Base-by-base conservation (phyloP, 257 asterid species). In the Capsicum rhomboideum region DNA sequence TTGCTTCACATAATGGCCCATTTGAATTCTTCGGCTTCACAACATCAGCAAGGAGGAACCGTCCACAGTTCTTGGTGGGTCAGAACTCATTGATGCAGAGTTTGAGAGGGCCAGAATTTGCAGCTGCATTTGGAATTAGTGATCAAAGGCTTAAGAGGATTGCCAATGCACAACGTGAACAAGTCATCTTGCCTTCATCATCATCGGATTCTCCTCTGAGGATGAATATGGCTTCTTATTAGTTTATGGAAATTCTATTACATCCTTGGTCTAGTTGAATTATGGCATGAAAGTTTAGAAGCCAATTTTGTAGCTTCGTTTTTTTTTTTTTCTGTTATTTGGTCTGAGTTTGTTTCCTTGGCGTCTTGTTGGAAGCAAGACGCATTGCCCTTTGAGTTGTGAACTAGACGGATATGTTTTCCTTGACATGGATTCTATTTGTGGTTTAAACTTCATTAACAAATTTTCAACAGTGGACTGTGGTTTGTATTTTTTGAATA, bases 21-120 rank as follows among this genome's bases (percentile, higher is more conserved):
- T 92, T 96, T 2, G 98, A 87, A 97, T 96, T 96, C 91, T 93
- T 96, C 52, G 98, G 99, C 2, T 96, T 91, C 93, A 88, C 98
- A 6, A 91, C 98, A 1, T 92, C 98, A 0, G 91, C 99, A 4
- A 52, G 90, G 0, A 82, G 90, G 85, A 96, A 94, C 84, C 58
- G 86, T 92, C 98, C 96, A 6, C 98, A 94, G 83, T 93, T 94
- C 89, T 78, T 96, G 49, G 97, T 59, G 3, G 98, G 97, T 11
- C 89, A 90, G 0, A 86, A 87, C 85, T 95, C 98, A 0, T 64
- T 95, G 52, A 79, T 95, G 68, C 89, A 91, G 10, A 78, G 84
- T 46, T n/a, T n/a, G n/a, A n/a, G n/a, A n/a, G n/a, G n/a, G n/a
- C n/a, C n/a, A n/a, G n/a, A n/a, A n/a, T n/a, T 93, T 16, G 98